Evolutionary conservation across 2,329 filamentous ascomycete genomes (phyloP).

Genomic region (Ophiostoma piceae): DNA sequence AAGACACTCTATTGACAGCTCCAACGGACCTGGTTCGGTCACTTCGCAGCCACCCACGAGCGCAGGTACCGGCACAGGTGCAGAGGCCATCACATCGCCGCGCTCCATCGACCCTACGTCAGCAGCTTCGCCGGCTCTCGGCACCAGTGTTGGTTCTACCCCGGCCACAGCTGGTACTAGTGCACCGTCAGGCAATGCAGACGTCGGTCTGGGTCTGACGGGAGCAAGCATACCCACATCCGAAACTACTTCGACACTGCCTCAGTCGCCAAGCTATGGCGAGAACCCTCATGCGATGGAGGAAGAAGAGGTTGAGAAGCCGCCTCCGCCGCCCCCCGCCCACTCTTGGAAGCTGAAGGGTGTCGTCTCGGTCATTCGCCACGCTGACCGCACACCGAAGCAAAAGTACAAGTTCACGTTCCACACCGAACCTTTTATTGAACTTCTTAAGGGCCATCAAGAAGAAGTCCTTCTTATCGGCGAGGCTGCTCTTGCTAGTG

Average conservation of each 20-base stretch:
- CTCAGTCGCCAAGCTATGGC: slow-evolving; percentile 37
- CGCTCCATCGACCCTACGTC: neutral
- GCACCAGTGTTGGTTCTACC: neutral
- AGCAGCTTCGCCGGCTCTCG: neutral
- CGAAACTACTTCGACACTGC: slow-evolving; percentile 26
- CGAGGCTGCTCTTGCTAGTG: slow-evolving; percentile 80
- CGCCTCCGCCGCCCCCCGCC: slow-evolving; percentile 68
- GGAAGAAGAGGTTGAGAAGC: slow-evolving; percentile 40
- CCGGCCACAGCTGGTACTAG: neutral
- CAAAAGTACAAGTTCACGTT: slow-evolving; percentile 99
- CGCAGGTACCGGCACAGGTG: neutral
- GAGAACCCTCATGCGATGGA: slow-evolving; percentile 30
- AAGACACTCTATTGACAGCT: slow-evolving; percentile 3
- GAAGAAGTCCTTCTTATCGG: slow-evolving; percentile 94
- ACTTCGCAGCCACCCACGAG: neutral
- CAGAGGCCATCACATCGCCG: neutral
- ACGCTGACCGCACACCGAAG: slow-evolving; percentile 95
- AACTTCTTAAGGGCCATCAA: slow-evolving; percentile 88
- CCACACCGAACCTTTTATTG: slow-evolving; percentile 92
- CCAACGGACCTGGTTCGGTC: neutral
- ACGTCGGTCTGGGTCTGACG: slow-evolving; percentile 6
- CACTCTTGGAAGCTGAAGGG: slow-evolving; percentile 98
- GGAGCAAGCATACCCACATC: neutral
- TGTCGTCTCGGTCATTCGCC: slow-evolving; percentile 91
- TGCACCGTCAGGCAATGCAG: neutral